phyloP scores from a whole-genome alignment of 2,329 filamentous ascomycete species.

The Beauveria pseudobassiana region DNA sequence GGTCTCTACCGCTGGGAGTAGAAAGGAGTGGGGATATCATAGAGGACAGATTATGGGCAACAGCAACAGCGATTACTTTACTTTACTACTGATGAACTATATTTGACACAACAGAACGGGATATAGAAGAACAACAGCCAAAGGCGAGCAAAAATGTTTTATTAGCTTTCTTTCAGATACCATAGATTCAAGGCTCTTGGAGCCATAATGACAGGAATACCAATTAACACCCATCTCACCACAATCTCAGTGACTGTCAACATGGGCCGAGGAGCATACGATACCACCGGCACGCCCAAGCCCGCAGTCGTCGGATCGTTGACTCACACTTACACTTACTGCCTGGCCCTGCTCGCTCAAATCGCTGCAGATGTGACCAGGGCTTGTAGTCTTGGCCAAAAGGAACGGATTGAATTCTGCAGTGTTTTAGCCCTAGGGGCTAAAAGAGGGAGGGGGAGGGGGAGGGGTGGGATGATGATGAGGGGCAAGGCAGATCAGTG shows the following conservation, averaged over 20 bases:
- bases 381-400: neutral
- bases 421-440: neutral
- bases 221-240: neutral
- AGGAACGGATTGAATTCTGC: neutral
- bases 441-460: no score
- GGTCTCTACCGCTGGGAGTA: slow-evolving; percentile 34
- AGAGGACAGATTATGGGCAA: neutral
- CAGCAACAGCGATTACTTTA: neutral
- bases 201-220: neutral
- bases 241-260: neutral
- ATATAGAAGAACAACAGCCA: neutral
- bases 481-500: neutral
- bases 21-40: slow-evolving; percentile 5
- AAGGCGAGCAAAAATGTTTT: neutral
- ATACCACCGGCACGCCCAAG: neutral
- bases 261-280: slow-evolving; percentile 3
- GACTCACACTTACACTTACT: neutral
- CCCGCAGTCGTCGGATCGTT: neutral
- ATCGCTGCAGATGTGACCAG: neutral
- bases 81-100: neutral
- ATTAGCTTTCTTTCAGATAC: neutral
- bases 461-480: neutral
- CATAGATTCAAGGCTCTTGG: neutral
- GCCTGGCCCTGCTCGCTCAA: neutral
- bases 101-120: neutral